These are phyloP conservation scores for Misopates orontium DNA, from an alignment of 257 asterid genomes.

Conservation along the genomic window DNA sequence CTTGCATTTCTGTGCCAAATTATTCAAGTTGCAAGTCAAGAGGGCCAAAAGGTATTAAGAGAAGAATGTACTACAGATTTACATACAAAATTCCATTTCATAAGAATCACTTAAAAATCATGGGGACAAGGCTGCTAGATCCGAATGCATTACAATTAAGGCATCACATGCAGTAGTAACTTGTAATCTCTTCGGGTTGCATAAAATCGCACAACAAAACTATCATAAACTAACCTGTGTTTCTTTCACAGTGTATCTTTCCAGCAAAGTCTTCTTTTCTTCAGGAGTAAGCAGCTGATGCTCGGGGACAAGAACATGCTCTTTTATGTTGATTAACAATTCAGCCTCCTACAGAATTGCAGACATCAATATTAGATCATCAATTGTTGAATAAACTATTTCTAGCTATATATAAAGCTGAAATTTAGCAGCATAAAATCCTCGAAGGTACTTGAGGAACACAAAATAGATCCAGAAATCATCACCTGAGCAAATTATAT, in stretches of 20 bases:
- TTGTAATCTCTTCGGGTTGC: not conserved
- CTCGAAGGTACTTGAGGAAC: not conserved
- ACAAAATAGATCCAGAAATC: not conserved
- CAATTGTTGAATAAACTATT: not conserved
- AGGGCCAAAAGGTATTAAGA: too few relatives aligned
- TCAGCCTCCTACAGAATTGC: slow-evolving; percentile 57
- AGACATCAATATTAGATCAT: slow-evolving; percentile 34
- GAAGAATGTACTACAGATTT: not conserved
- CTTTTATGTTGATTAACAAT: slow-evolving; percentile 72
- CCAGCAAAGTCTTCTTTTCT: slow-evolving; percentile 80
- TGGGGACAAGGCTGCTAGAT: not conserved
- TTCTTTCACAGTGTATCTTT: slow-evolving; percentile 84
- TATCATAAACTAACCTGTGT: slow-evolving; percentile 60
- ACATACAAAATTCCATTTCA: not conserved
- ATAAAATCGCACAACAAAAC: not conserved
- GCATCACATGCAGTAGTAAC: not conserved
- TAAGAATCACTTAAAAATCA: not conserved
- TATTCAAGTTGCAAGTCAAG: not conserved
- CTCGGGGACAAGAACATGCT: slow-evolving; percentile 81
- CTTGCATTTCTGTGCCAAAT: slow-evolving; percentile 6
- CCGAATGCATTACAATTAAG: not conserved
- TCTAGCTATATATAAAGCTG: not conserved
- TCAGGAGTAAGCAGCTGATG: slow-evolving; percentile 71
- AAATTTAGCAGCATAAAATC: slow-evolving; percentile 8
- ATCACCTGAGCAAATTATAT: too few relatives aligned